Evolutionary conservation across 345 rosid species (phyloP), one percentile per base, ranked within the genome.

Genomic region (Pugionium cornutum): DNA sequence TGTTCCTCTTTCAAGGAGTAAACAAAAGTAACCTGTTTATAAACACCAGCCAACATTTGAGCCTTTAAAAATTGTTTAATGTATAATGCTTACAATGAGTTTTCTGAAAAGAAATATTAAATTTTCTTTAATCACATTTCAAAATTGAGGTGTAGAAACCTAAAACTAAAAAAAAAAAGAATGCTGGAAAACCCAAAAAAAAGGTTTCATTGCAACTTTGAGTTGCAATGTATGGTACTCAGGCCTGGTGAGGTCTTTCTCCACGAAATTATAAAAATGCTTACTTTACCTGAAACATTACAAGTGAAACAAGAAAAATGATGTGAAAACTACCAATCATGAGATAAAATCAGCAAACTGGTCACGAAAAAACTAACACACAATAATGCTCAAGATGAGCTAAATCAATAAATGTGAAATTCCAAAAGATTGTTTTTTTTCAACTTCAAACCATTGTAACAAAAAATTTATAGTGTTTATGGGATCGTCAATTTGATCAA

Each of bases 251-350:
- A 69, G 2, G 45, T 41, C 29, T 27, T 64, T 39, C 36, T 31
- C 46, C 27, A 48, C 33, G 33, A 71, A 34, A 50, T 43, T 9
- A 43, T 34, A 65, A 48, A 46, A 64, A 56, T 25, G 57, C 48
- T 57, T 70, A 31, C 49, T 39, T 47, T 37, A 70, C 65, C 70
- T 71, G 75, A 56, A 63, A 71, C 69, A 63, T 54, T 51, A 34
- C 57, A 64, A 64, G 6, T 1, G 5, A 39, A 47, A 53, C 62
- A 70, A 67, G 25, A 70, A 46, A 27, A 37, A 0, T 8, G 2
- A 3, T 36, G 45, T 62, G 28, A 6, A 69, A 50, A 4, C 8
- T 49, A 39, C 11, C 31, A 50, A 58, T 59, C 26, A 68, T 7
- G 48, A 59, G 66, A 49, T 27, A 4, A 11, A 6, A 41, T 33